These are phyloP conservation scores for Rutstroemia sp. DNA, from an alignment of 2,329 filamentous ascomycete species.

Conservation along the genomic window DNA sequence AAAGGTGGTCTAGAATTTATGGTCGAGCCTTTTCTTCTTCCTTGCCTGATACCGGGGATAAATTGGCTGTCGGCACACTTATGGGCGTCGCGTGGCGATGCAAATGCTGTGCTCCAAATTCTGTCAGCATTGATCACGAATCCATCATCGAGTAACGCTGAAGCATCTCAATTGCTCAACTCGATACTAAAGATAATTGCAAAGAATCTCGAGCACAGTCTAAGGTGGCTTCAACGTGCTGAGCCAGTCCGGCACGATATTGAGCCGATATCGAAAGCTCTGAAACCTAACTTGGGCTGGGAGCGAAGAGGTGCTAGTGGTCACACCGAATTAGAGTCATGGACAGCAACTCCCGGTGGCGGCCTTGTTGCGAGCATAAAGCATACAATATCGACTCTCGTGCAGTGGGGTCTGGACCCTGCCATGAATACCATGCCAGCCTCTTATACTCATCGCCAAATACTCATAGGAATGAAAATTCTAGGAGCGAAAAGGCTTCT, in stretches of 20 bases:
- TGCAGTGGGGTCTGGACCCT: constrained; percentile 58
- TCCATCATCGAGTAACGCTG: constrained; percentile 51
- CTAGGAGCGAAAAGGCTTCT: constrained; percentile 56
- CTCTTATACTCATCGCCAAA: constrained; percentile 64
- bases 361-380: constrained; percentile 53
- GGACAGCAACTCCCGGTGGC: constrained; percentile 49
- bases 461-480: constrained; percentile 53
- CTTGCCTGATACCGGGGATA: constrained; percentile 67
- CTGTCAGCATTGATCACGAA: constrained; percentile 61
- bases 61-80: constrained; percentile 65
- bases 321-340: constrained; percentile 60
- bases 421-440: constrained; percentile 49
- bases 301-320: constrained; percentile 56
- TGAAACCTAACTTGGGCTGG: constrained; percentile 50
- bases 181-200: constrained; percentile 67
- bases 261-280: constrained; percentile 58
- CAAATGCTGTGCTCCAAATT: constrained; percentile 63
- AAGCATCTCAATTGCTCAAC: constrained; percentile 61
- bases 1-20: constrained; percentile 74
- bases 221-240: constrained; percentile 58
- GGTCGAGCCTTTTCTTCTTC: constrained; percentile 73
- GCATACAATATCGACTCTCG: constrained; percentile 53
- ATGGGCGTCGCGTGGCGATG: constrained; percentile 58
- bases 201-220: constrained; percentile 57
- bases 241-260: constrained; percentile 63